Conservation (phyloP, 352 stramenopile species). For the Peronospora tabacina region DNA sequence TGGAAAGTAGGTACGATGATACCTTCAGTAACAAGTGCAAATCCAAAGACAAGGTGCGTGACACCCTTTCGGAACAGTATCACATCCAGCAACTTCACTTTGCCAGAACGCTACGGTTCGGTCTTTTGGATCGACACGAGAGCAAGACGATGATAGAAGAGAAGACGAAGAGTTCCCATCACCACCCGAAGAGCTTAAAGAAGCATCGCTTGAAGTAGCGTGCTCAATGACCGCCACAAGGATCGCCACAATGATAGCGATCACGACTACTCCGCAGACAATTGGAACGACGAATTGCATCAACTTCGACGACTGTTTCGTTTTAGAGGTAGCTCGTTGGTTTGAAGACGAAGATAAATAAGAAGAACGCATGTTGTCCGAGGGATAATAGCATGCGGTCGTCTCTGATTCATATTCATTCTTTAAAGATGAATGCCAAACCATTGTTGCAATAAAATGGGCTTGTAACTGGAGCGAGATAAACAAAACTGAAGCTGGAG, state of each 20-base stretch:
- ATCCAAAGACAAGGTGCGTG: slow-evolving; percentile 68
- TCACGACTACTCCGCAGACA: slow-evolving; percentile 23
- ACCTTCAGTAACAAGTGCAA: slow-evolving; percentile 54
- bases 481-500: slow-evolving; percentile 23
- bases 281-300: slow-evolving; percentile 19
- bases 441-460: slow-evolving; percentile 12
- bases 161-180: slow-evolving; percentile 5
- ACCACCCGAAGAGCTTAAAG: not conserved
- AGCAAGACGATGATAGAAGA: slow-evolving; percentile 15
- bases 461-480: slow-evolving; percentile 10
- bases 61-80: slow-evolving; percentile 61
- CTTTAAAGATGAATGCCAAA: slow-evolving; percentile 12
- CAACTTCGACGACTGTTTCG: slow-evolving; percentile 20
- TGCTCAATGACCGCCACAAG: slow-evolving; percentile 32
- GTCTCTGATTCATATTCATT: slow-evolving; percentile 25
- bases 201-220: slow-evolving; percentile 18
- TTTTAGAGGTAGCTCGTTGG: slow-evolving; percentile 17
- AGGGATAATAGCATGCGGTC: slow-evolving; percentile 26
- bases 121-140: slow-evolving; percentile 33
- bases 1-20: slow-evolving; percentile 51
- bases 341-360: slow-evolving; percentile 24
- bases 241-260: slow-evolving; percentile 34
- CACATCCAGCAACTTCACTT: slow-evolving; percentile 62
- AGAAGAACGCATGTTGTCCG: slow-evolving; percentile 18
- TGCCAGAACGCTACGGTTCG: slow-evolving; percentile 77